These are phyloP conservation scores for Trebouxia sp. DNA, from an alignment of 139 green algal species.

Conservation along the genomic window DNA sequence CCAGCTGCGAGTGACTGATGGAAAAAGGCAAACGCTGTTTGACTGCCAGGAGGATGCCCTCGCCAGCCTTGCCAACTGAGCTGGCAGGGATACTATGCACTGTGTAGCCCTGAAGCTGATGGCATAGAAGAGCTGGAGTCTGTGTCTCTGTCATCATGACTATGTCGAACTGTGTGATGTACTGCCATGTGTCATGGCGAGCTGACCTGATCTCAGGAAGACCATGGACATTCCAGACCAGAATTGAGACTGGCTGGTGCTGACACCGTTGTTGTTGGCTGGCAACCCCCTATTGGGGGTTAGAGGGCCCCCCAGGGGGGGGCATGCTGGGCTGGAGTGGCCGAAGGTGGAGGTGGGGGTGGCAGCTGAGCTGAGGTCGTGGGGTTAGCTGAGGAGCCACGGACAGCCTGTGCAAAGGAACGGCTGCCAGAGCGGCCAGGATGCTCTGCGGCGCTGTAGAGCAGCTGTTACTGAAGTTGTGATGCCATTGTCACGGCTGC, in stretches of 20 bases:
- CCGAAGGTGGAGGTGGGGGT: too few species aligned
- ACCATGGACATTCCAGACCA: conserved; percentile 1
- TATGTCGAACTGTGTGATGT: conserved; percentile 6
- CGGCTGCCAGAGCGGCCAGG: too few species aligned
- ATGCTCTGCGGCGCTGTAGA: too few species aligned
- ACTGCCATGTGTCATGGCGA: not conserved
- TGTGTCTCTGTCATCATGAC: conserved; percentile 15
- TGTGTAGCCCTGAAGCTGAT: not conserved
- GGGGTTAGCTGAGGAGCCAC: too few species aligned
- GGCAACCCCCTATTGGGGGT: conserved; percentile 9
- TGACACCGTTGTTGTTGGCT: conserved; percentile 9
- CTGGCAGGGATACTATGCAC: conserved; percentile 5
- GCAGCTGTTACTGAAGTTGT: too few species aligned
- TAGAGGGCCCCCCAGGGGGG: too few species aligned
- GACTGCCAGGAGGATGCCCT: not conserved
- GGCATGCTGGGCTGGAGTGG: too few species aligned
- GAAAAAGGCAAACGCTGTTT: not conserved
- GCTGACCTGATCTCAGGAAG: conserved; percentile 10
- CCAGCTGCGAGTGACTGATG: not conserved
- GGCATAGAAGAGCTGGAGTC: not conserved
- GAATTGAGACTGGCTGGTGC: not conserved
- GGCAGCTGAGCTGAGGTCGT: too few species aligned
- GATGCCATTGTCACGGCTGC: too few species aligned
- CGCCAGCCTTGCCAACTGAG: not conserved
- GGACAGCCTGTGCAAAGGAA: too few species aligned